Base-by-base conservation (phyloP, 208 protist species). In the Sergeia podlipaevii region DNA sequence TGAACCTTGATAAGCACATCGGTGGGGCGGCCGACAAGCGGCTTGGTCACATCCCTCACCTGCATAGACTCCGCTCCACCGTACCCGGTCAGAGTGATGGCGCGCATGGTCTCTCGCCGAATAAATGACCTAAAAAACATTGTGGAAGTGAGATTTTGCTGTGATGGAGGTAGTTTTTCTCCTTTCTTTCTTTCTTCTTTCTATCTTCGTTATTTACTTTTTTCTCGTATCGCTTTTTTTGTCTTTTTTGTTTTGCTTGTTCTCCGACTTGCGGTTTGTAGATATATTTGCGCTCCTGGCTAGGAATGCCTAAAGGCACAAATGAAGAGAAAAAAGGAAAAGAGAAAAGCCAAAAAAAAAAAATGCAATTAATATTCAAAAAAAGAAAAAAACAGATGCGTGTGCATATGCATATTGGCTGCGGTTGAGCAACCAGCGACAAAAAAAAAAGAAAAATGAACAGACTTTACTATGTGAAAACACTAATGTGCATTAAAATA, bases 1-100 rank as follows among this genome's bases (percentile, higher is more conserved):
- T 81, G 79, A 3, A 96, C 83, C 36, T 81, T 80, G 18, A 97
- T 88, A 24, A 96, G 83, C 17, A 96, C 69, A 49, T 89, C 81
- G 2, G 60, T 74, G 28, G 57, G 49, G 36, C 54, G 60, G 8
- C 64, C 53, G 11, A 89, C 5, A 15, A 53, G 47, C 4, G 60
- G 54, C 60, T 69, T 81, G 38, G 84, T 65, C 11, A 89, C 62
- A 15, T 70, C 30, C 32, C 55, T 59, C 10, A 86, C 15, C 21
- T 71, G 26, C 46, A 92, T 39, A 42, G 76, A 60, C 44, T 80
- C 73, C 10, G 51, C 37, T 2, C 65, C 80, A 8, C 85, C 85
- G 51, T 83, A 81, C 10, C 75, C 85, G 30, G 74, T 87, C 33
- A 89, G 51, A 48, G 71, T 78, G 5, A 92, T 70, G 1, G 85